Percentiles rank a stretch among this genome's conserved stretches.
These are phyloP conservation scores for Candida boidinii DNA, from an alignment of 805 yeast genomes.

Conservation along the genomic window DNA sequence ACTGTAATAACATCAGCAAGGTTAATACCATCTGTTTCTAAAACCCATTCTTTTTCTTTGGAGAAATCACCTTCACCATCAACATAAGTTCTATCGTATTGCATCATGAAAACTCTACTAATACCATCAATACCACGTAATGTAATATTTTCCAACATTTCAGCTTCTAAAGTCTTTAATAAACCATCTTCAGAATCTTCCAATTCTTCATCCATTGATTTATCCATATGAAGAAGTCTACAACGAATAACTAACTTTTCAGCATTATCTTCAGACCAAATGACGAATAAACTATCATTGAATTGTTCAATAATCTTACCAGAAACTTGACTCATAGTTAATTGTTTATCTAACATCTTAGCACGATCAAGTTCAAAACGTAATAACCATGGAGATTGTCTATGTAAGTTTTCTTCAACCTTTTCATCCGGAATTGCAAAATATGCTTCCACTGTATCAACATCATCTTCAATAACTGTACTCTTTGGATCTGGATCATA, in stretches of 20 bases:
- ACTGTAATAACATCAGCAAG: conserved; percentile 91
- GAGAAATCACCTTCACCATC: conserved; percentile 79
- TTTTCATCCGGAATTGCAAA: conserved; percentile 97
- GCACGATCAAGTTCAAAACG: conserved; percentile 98
- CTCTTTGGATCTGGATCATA: conserved; percentile 97
- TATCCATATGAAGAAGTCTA: conserved; percentile 96
- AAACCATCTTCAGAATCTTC: conserved; percentile 97
- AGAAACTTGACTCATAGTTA: conserved; percentile 97
- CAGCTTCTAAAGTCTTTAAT: conserved; percentile 88
- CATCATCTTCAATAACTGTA: conserved; percentile 95
- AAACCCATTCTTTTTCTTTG: conserved; percentile 93
- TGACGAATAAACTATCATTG: conserved; percentile 91
- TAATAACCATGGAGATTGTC: conserved; percentile 96
- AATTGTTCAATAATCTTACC: conserved; percentile 88
- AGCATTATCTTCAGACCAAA: conserved; percentile 99
- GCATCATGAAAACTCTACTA: conserved; percentile 84
- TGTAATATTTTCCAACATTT: conserved; percentile 92
- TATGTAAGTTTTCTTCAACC: conserved; percentile 86
- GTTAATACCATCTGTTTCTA: conserved; percentile 98
- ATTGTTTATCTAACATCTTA: conserved; percentile 95
- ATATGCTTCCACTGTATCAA: conserved; percentile 94
- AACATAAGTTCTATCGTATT: conserved; percentile 63
- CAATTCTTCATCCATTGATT: conserved; percentile 83
- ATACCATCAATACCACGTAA: conserved; percentile 95
- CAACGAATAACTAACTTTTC: conserved; percentile 95